phyloP scores from a whole-genome alignment of 768 basidiomycete genomes.

The Gelatoporia subvermispora region DNA sequence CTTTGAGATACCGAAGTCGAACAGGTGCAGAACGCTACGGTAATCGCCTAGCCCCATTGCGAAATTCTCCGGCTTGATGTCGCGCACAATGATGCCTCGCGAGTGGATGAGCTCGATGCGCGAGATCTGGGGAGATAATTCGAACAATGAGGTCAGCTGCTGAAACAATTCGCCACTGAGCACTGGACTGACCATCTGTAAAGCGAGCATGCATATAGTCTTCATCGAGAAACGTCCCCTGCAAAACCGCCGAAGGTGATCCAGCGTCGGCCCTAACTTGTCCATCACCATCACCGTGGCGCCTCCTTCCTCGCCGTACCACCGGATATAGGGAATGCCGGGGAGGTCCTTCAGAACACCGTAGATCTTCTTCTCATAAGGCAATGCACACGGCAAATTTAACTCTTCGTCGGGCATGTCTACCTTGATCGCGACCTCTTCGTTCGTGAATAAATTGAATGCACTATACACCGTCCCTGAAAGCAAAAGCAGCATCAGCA shows the following conservation, averaged over 20 bases:
- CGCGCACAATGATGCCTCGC: slow-evolving; percentile 13
- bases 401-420: background rate
- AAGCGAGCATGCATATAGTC: slow-evolving; percentile 19
- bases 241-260: slow-evolving; percentile 12
- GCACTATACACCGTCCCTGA: background rate
- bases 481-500: no score
- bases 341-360: slow-evolving; percentile 5
- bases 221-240: slow-evolving; percentile 13
- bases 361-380: slow-evolving; percentile 17
- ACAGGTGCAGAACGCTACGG: slow-evolving; percentile 8
- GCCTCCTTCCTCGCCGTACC: slow-evolving; percentile 11
- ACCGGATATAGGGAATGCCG: slow-evolving; percentile 12
- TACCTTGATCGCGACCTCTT: slow-evolving; percentile 16
- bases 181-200: slow-evolving; percentile 17
- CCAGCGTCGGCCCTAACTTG: slow-evolving; percentile 16
- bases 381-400: background rate
- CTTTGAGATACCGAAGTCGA: slow-evolving; percentile 18
- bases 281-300: slow-evolving; percentile 17
- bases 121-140: no score
- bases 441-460: slow-evolving; percentile 8
- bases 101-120: slow-evolving; percentile 14
- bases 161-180: no score
- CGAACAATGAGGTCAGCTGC: no score
- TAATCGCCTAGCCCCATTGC: slow-evolving; percentile 9
- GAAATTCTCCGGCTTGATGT: slow-evolving; percentile 22